Evolutionary conservation across 202 grass and related monocot species (phyloP).

Genomic region (Tripidium arundinaceum): DNA sequence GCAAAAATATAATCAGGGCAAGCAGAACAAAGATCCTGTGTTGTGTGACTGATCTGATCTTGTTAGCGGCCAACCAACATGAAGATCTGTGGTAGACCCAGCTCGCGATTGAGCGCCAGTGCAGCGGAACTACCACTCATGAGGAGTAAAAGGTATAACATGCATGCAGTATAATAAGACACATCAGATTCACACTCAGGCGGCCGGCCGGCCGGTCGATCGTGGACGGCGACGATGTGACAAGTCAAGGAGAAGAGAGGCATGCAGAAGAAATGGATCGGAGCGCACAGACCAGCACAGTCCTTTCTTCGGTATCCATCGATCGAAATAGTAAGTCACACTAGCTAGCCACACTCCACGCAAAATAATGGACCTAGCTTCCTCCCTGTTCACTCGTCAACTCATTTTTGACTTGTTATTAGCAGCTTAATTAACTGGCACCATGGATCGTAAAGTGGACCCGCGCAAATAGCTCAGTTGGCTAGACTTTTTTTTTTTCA

Average conservation of each 20-base stretch:
- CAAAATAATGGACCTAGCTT: not conserved
- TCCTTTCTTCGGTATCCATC: not conserved
- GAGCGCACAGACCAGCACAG: not conserved
- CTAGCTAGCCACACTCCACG: too few relatives aligned
- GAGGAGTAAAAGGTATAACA: not conserved
- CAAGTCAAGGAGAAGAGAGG: not conserved
- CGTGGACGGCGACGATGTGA: not conserved
- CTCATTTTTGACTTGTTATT: conserved; percentile 1
- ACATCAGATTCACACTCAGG: not conserved
- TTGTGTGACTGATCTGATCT: too few relatives aligned
- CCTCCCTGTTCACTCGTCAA: conserved; percentile 6
- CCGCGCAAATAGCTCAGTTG: not conserved
- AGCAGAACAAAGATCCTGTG: not conserved
- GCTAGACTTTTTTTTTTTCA: too few relatives aligned
- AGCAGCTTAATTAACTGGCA: not conserved
- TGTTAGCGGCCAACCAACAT: too few relatives aligned
- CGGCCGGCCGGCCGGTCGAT: not conserved
- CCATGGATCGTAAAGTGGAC: not conserved
- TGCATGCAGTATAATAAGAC: too few relatives aligned
- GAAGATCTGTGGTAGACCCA: too few relatives aligned
- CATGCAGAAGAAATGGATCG: not conserved
- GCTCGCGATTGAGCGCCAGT: too few relatives aligned
- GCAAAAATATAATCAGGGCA: not conserved
- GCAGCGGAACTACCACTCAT: too few relatives aligned
- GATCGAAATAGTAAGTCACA: not conserved